Evolutionary conservation across 805 yeast genomes (phyloP).

Genomic region (Lipomyces sp.): DNA sequence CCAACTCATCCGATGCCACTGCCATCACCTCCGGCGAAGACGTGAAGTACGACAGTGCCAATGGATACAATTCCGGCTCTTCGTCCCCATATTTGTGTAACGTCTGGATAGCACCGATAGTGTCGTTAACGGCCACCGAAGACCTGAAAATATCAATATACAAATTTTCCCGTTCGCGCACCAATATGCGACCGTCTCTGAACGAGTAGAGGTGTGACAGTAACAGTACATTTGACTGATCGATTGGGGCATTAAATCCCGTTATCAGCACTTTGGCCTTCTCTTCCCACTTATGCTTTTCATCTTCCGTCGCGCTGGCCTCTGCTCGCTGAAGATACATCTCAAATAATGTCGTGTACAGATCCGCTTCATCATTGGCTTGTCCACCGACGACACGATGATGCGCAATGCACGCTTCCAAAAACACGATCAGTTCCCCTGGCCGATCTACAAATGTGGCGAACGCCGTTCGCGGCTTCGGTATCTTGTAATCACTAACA

Average conservation of each 20-base stretch:
- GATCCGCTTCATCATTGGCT: slow-evolving; percentile 68
- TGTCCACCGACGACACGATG: slow-evolving; percentile 62
- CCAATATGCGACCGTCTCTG: slow-evolving; percentile 42
- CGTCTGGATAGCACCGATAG: slow-evolving; percentile 60
- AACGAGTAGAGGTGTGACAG: slow-evolving; percentile 57
- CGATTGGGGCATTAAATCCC: slow-evolving; percentile 56
- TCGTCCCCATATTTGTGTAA: slow-evolving; percentile 63
- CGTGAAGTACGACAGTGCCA: slow-evolving; percentile 67
- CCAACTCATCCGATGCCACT: slow-evolving; percentile 49
- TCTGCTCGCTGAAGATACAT: slow-evolving; percentile 69
- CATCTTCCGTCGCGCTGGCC: slow-evolving; percentile 47
- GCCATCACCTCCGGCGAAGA: slow-evolving; percentile 57
- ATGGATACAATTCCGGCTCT: slow-evolving; percentile 67
- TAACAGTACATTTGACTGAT: slow-evolving; percentile 59
- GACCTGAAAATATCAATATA: slow-evolving; percentile 71
- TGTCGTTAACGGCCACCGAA: slow-evolving; percentile 61
- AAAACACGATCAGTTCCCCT: slow-evolving; percentile 83
- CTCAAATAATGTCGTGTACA: slow-evolving; percentile 80
- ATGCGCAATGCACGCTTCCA: slow-evolving; percentile 67
- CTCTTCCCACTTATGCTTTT: slow-evolving; percentile 58
- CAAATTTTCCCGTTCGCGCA: slow-evolving; percentile 48
- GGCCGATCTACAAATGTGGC: slow-evolving; percentile 86
- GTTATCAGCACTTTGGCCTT: slow-evolving; percentile 65
- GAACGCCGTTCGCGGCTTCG: slow-evolving; percentile 84
- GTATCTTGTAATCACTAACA: slow-evolving; percentile 75